Base-by-base conservation (phyloP, 106 monocot species). In the Gastrodia elata region DNA sequence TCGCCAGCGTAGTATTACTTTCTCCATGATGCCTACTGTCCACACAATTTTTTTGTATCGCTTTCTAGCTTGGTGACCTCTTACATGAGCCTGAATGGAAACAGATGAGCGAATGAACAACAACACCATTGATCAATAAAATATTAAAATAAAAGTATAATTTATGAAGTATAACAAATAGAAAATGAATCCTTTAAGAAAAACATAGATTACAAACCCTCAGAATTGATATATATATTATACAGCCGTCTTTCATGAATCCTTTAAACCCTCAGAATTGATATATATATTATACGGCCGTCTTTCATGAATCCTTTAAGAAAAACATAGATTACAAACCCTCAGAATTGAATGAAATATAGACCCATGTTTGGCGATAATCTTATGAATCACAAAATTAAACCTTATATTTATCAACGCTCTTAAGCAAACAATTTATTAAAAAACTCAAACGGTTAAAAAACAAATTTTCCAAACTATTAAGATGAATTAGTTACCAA, bases 51-150 rank as follows among this genome's bases (percentile, higher is more conserved):
- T 87, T 28, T 57, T 77, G 68, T 78, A 84, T 68, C 77, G 85
- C 71, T 94, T 94, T 79, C 93, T 79, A 42, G 88, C 93, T 84
- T 90, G 93, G 40, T 90, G 87, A 26, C 93, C 93, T 15, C 93
- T 83, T 71, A 94, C 84, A 79, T 84, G 87, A 18, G 93, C 93
- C 93, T 94, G 69, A 13, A 16, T 25, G 76, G 32, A 34, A 11
- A 48, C 74, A 37, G 28, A 73, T 43, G 26, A 59, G 20, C 14
- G 18, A 7, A 64, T 41, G 74, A 36, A 38, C 5, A 35, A 64
- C 24, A 41, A 33, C 41, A 65, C 14, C n/a, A 4, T 1, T 73
- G 24, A 58, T 58, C 26, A 58, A 58, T 58, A 58, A 58, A 58
- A 26, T 58, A 8, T 26, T 58, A 58, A 58, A 58, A 58, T 6